Evolutionary conservation across 352 stramenopile genomes (phyloP), one percentile per base, ranked within the genome.

Genomic region (Phytophthora chlamydospora): DNA sequence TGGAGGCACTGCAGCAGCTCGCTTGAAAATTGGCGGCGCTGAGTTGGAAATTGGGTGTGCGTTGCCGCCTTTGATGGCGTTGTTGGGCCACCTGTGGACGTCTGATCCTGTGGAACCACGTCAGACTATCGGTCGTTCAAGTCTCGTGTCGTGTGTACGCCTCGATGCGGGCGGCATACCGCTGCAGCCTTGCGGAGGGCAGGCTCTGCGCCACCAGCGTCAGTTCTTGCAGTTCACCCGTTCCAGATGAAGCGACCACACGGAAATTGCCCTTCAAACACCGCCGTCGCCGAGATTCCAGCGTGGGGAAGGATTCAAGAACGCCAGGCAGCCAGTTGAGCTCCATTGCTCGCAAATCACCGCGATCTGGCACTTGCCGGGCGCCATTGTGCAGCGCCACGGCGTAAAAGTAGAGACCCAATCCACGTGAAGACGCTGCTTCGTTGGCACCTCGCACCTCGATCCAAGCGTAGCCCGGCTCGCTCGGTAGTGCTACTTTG

Each of bases 311-410:
- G 19, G 47, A 82, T 53, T 86, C 71, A 11, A 90, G 58, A 0
- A 75, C 57, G 12, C 78, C 78, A 4, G 80, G 80, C 9, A 88
- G 62, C 80, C 80, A 90, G 4, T 63, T 58, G 10, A 80, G 35
- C 9, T 82, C 55, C 11, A 90, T 2, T 17, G 24, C 51, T 46
- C 42, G 51, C 24, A 55, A 36, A 32, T 52, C 41, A 10, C 27
- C 47, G 21, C 41, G 49, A 4, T 52, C 51, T 24, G 53, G 38
- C 7, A 65, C 27, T 39, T 32, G 42, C 29, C 36, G 59, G 36
- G 54, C 63, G 8, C 61, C 80, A 35, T 73, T 59, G 33, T 78
- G 71, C 4, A 85, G 51, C 35, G 62, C 58, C 17, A 65, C 49
- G 19, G 63, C 61, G 59, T 71, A 85, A 58, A 74, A 88, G 51